phyloP scores from a whole-genome alignment of 192 early-diverging fungal genomes.

The Obelidium mucronatum region DNA sequence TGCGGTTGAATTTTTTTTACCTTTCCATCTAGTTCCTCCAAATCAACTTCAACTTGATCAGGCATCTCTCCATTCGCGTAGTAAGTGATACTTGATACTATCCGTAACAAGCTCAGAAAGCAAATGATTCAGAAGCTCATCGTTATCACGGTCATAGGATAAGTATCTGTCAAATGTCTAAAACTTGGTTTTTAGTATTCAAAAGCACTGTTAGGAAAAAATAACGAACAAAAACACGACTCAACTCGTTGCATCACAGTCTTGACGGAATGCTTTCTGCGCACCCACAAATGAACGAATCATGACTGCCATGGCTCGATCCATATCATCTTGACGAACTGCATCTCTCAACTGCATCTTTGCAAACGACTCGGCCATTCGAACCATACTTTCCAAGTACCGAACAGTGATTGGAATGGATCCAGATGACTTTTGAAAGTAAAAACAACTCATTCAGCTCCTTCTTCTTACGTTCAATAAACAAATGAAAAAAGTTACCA shows the following conservation, averaged over 20 bases:
- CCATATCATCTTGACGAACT: conserved; percentile 89
- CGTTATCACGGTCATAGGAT: conserved; percentile 74
- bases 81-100: conserved; percentile 75
- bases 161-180: conserved; percentile 87
- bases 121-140: conserved; percentile 80
- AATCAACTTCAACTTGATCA: conserved; percentile 63
- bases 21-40: conserved; percentile 69
- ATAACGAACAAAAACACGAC: background rate
- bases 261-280: conserved; percentile 94
- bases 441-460: too few species aligned
- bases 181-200: background rate
- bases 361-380: conserved; percentile 88
- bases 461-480: conserved; percentile 46
- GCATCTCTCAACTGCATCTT: conserved; percentile 95
- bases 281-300: conserved; percentile 90
- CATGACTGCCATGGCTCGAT: conserved; percentile 90
- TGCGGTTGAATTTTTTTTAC: conserved; percentile 9
- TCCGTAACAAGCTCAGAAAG: conserved; percentile 79
- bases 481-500: conserved; percentile 48
- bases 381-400: conserved; percentile 84
- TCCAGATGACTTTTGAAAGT: conserved; percentile 33
- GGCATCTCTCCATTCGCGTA: conserved; percentile 66
- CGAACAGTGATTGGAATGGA: conserved; percentile 82
- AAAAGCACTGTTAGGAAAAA: background rate
- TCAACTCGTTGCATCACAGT: conserved; percentile 73